Percentiles rank a stretch among this genome's conserved stretches.
phyloP scores from a whole-genome alignment of 352 stramenopile genomes.

The Globisporangium uncinulatum region DNA sequence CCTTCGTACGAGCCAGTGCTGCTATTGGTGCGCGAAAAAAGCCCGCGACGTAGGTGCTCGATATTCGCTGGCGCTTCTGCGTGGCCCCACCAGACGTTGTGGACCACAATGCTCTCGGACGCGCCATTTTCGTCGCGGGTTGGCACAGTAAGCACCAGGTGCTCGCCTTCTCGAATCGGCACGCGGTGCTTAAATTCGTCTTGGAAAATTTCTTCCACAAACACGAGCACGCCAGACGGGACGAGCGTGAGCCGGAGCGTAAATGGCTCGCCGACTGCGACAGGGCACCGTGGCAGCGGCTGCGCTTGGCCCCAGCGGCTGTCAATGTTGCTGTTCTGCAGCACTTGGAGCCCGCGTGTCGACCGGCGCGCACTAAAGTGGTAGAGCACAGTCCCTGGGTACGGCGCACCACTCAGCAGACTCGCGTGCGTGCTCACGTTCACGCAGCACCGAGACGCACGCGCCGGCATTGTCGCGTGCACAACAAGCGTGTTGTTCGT shows the following conservation, averaged over 20 bases:
- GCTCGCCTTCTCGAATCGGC: slow-evolving; percentile 77
- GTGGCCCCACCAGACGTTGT: slow-evolving; percentile 84
- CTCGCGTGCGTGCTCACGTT: slow-evolving; percentile 72
- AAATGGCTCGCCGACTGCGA: slow-evolving; percentile 73
- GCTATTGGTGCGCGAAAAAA: background rate
- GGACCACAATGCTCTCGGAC: slow-evolving; percentile 62
- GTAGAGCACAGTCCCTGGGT: slow-evolving; percentile 72
- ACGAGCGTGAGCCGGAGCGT: slow-evolving; percentile 71
- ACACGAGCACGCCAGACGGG: slow-evolving; percentile 66
- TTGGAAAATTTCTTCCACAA: slow-evolving; percentile 77
- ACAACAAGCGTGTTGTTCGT: slow-evolving; percentile 86
- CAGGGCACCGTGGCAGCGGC: slow-evolving; percentile 51
- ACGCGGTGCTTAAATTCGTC: slow-evolving; percentile 83
- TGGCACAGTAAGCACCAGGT: slow-evolving; percentile 69
- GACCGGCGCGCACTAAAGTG: slow-evolving; percentile 75
- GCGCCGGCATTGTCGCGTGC: slow-evolving; percentile 58
- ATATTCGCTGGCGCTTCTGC: slow-evolving; percentile 65
- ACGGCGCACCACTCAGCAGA: slow-evolving; percentile 62
- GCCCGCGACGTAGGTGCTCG: slow-evolving; percentile 39
- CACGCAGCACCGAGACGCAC: slow-evolving; percentile 66
- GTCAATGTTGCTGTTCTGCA: slow-evolving; percentile 84
- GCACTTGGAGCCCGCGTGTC: slow-evolving; percentile 48
- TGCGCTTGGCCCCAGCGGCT: slow-evolving; percentile 68
- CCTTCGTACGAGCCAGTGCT: too few relatives aligned
- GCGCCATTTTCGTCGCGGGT: slow-evolving; percentile 73